Evolutionary conservation across 768 basidiomycete species (phyloP).

Genomic region (Termitomyces sp.): DNA sequence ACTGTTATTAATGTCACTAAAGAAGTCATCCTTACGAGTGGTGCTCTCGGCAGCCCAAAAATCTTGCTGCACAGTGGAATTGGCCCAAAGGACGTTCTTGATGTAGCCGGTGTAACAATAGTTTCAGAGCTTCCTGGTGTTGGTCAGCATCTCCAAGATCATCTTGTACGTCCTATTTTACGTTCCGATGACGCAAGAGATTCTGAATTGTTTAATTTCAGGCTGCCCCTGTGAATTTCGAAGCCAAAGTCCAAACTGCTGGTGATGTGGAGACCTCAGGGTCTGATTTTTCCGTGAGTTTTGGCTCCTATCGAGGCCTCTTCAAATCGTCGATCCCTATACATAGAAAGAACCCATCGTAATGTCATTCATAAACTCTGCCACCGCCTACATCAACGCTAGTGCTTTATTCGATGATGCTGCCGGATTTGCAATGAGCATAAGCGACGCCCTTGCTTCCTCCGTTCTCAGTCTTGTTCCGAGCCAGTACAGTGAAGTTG

Average conservation of each 20-base stretch:
- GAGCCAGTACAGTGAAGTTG: conserved; percentile 3
- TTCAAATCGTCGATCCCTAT: not conserved
- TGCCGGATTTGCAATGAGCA: conserved; percentile 1
- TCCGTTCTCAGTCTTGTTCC: conserved; percentile 8
- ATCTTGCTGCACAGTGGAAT: conserved; percentile 55
- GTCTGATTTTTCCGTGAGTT: conserved; percentile 24
- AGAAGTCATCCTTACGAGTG: conserved; percentile 46
- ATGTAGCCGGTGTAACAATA: conserved; percentile 38
- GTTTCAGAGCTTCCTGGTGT: conserved; percentile 51
- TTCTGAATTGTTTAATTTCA: not conserved
- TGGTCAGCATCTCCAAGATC: conserved; percentile 55
- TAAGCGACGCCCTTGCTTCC: not conserved
- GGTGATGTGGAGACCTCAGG: conserved; percentile 25
- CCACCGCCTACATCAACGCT: conserved; percentile 55
- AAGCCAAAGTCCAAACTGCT: conserved; percentile 23
- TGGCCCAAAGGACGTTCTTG: conserved; percentile 48
- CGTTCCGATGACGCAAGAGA: too few species aligned
- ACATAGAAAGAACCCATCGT: conserved; percentile 29
- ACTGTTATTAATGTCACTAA: conserved; percentile 22
- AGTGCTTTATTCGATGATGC: conserved; percentile 34
- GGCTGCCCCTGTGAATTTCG: conserved; percentile 12
- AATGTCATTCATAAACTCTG: conserved; percentile 57
- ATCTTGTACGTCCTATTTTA: conserved; percentile 22
- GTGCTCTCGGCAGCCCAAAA: conserved; percentile 46
- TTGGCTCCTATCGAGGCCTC: not conserved